These are phyloP conservation scores for Tagetes patula DNA, from an alignment of 129 eudicot genomes.

Conservation along the genomic window DNA sequence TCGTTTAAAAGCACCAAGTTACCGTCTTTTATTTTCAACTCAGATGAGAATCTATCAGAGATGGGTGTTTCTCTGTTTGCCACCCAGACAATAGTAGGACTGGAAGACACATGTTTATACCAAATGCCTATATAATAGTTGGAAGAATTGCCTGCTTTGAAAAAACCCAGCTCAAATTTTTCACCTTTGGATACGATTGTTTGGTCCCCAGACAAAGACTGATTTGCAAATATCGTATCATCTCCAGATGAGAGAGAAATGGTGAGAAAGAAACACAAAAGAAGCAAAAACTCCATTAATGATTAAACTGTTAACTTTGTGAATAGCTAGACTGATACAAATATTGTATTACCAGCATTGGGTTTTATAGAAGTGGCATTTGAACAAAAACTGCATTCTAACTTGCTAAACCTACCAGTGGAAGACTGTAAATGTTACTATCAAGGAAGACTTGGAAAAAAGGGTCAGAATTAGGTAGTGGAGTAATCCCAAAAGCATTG, in stretches of 20 bases:
- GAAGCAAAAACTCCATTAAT: not conserved
- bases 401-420: too few relatives aligned
- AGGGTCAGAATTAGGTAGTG: too few relatives aligned
- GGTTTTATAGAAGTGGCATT: too few relatives aligned
- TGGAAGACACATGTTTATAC: conserved; percentile 18
- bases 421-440: too few relatives aligned
- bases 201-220: not conserved
- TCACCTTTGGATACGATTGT: conserved; percentile 31
- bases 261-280: conserved; percentile 1
- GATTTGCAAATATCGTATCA: conserved; percentile 39
- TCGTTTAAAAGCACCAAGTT: conserved; percentile 43
- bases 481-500: too few relatives aligned
- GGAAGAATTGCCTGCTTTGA: conserved; percentile 42
- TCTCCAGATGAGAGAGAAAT: conserved; percentile 8
- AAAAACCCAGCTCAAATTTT: conserved; percentile 55
- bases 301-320: too few relatives aligned
- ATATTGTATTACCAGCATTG: too few relatives aligned
- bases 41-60: conserved; percentile 30
- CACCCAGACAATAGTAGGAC: conserved; percentile 49
- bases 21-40: conserved; percentile 39
- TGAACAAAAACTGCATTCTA: too few relatives aligned
- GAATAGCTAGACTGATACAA: too few relatives aligned
- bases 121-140: conserved; percentile 54
- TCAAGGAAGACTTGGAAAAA: too few relatives aligned
- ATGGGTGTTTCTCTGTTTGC: conserved; percentile 58